Evolutionary conservation across 2,329 filamentous ascomycete species (phyloP), one percentile per base, ranked within the genome.

Genomic region (Passalora sequoiae): DNA sequence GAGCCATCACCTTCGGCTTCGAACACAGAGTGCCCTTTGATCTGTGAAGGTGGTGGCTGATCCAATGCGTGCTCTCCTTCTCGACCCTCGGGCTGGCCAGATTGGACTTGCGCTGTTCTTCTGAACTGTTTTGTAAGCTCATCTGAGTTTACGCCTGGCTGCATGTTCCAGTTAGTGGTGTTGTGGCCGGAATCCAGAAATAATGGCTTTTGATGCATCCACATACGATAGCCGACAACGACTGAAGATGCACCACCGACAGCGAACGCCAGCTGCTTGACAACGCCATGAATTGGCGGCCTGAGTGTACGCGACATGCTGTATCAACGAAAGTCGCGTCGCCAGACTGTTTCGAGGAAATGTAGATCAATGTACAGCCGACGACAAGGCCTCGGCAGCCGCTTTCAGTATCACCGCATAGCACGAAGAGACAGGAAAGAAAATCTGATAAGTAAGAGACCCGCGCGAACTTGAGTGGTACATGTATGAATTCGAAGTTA

Each of bases 21-120:
- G 8, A 47, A 50, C 8, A 43, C 28, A 6, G 43, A 46, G 28
- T 54, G 54, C 3, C 50, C 52, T 31, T 52, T 54, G 6, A 53
- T 58, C 32, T 57, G 54, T 15, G 54, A 48, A 7, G 57, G 57
- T 12, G 54, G 57, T 3, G 56, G 21, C 30, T 58, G 54, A 25
- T 37, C 39, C 6, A 28, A 4, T 6, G 8, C 13, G 8, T n/a
- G 15, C 6, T 29, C n/a, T n/a, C 35, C 38, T 21, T 40, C 22
- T 6, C 15, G 32, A 7, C 22, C 10, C 5, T 40, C 15, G 8
- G 22, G 13, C 2, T 41, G 15, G 13, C 42, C 33, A n/a, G 41
- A 22, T 12, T 44, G 41, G 2, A 39, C 22, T 13, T 20, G 24
- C 3, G 43, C 38, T 9, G 44, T 15, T 12, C 29, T n/a, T 37